Evolutionary conservation across 129 eudicot species (phyloP).

Genomic region (Escallonia herrerae): DNA sequence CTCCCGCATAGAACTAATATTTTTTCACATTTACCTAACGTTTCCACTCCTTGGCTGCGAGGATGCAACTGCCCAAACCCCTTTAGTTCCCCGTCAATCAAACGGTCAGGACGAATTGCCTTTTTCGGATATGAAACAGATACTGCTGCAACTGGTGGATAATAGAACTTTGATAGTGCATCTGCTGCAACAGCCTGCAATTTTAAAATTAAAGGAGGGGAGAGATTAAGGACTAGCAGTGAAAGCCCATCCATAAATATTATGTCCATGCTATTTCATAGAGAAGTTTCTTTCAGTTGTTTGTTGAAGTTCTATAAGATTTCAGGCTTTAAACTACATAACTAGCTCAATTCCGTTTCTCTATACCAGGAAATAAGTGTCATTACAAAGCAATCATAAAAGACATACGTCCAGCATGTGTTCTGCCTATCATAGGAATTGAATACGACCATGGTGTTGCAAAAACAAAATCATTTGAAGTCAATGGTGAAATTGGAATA

Average conservation of each 20-base stretch:
- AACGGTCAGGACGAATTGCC: constrained; percentile 71
- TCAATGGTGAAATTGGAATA: too few species aligned
- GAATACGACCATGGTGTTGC: too few species aligned
- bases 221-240: background rate
- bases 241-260: background rate
- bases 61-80: constrained; percentile 98
- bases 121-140: constrained; percentile 86
- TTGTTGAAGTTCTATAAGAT: background rate
- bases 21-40: constrained; percentile 44
- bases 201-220: background rate
- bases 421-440: too few species aligned
- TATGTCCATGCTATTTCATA: background rate
- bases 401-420: too few species aligned
- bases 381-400: too few species aligned
- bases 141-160: constrained; percentile 98
- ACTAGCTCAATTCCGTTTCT: too few species aligned
- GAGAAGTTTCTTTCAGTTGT: background rate
- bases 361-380: too few species aligned
- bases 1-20: background rate
- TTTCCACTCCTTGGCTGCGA: constrained; percentile 93
- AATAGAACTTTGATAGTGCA: constrained; percentile 66
- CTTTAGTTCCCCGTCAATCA: constrained; percentile 82
- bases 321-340: background rate
- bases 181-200: constrained; percentile 78
- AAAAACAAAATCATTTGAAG: too few species aligned